These are phyloP conservation scores for Plasmopara muralis DNA, from an alignment of 352 stramenopile species.

Conservation along the genomic window DNA sequence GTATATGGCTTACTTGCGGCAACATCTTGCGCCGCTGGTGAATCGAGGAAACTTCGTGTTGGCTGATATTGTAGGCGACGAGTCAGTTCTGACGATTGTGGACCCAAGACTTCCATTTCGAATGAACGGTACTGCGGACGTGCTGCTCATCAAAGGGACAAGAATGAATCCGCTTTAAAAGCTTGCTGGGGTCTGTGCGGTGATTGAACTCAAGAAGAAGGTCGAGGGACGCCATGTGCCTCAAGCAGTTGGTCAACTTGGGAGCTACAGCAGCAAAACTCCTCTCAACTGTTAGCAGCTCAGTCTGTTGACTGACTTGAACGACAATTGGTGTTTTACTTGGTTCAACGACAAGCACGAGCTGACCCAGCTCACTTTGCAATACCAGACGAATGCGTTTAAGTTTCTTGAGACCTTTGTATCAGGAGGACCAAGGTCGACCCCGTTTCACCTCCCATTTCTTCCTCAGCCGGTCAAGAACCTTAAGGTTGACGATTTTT, in stretches of 20 bases:
- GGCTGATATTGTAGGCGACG: too few species aligned
- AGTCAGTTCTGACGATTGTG: too few species aligned
- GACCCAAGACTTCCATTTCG: conserved; percentile 9
- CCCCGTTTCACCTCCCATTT: not conserved
- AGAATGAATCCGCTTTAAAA: conserved; percentile 17
- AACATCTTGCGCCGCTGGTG: too few species aligned
- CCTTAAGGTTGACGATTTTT: conserved; percentile 18
- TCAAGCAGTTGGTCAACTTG: conserved; percentile 30
- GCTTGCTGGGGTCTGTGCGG: conserved; percentile 23
- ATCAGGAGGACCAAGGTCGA: not conserved
- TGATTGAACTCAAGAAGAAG: conserved; percentile 23
- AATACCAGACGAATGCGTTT: not conserved
- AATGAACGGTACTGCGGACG: conserved; percentile 27
- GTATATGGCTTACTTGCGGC: too few species aligned
- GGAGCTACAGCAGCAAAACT: conserved; percentile 22
- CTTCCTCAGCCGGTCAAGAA: conserved; percentile 8
- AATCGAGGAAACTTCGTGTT: too few species aligned
- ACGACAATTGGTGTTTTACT: conserved; percentile 22
- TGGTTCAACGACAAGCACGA: conserved; percentile 20
- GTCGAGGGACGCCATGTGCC: conserved; percentile 11
- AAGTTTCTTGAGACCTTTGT: not conserved
- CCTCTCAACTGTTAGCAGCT: conserved; percentile 18
- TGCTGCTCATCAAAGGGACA: conserved; percentile 26
- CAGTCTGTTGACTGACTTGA: conserved; percentile 28
- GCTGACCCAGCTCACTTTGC: conserved; percentile 13